Conservation (phyloP, 176 grass and related monocot species). For the Guadua angustifolia region DNA sequence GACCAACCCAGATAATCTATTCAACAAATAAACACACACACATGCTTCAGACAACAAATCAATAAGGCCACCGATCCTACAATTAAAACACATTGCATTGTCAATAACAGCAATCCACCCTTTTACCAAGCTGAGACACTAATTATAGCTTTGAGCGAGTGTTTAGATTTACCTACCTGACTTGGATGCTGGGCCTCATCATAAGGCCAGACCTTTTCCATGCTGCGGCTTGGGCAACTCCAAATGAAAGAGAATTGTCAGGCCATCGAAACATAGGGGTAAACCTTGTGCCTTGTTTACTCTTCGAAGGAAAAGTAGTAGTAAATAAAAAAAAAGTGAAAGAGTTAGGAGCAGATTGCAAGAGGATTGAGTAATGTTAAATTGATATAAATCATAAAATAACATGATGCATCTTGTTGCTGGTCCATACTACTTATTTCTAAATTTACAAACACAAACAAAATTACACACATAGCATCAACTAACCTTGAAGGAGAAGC, state of each 20-base stretch:
- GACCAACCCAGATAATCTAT: not conserved
- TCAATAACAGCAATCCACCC: slow-evolving; percentile 1
- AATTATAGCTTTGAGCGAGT: slow-evolving; percentile 28
- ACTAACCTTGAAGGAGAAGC: slow-evolving; percentile 87
- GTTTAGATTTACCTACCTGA: slow-evolving; percentile 60
- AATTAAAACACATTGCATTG: not conserved
- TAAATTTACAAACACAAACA: slow-evolving; percentile 24
- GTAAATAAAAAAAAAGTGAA: slow-evolving; percentile 38
- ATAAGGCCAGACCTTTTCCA: slow-evolving; percentile 73
- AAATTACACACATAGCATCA: not conserved
- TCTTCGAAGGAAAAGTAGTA: slow-evolving; percentile 51
- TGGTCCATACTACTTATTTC: not conserved
- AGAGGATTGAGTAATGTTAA: slow-evolving; percentile 29
- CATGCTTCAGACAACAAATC: not conserved
- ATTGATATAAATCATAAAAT: not conserved
- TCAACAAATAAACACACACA: not conserved
- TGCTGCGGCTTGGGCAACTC: slow-evolving; percentile 55
- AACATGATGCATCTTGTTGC: not conserved
- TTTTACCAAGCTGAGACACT: not conserved
- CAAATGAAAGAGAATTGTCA: slow-evolving; percentile 82
- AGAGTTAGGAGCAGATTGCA: slow-evolving; percentile 10
- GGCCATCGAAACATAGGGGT: slow-evolving; percentile 68
- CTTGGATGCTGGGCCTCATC: slow-evolving; percentile 69
- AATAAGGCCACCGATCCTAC: not conserved
- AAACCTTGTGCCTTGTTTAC: slow-evolving; percentile 61